Evolutionary conservation across 2,329 filamentous ascomycete genomes (phyloP), one percentile per base, ranked within the genome.

Genomic region (Colletotrichum higginsianum): DNA sequence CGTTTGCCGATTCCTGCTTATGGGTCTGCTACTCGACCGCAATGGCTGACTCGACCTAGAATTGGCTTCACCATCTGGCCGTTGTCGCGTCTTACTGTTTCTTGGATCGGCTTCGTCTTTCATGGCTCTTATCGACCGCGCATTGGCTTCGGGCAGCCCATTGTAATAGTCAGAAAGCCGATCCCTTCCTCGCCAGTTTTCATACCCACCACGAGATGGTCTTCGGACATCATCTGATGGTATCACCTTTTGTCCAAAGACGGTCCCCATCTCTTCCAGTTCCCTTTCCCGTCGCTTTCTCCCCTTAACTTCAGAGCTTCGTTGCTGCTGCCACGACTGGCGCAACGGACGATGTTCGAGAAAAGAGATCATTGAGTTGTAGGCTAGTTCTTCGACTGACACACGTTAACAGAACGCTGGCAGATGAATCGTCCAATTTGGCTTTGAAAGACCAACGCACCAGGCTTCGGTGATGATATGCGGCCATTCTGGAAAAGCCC

Each of bases 401-500:
- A 21, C 11, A 5, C 1, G n/a, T 65, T 23, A 68, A 44, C 35
- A 6, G 4, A 57, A 7, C 1, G n/a, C 61, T n/a, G 64, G 49
- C 35, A 4, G 4, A 57, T 18, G 18, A 2, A 11, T n/a, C 11
- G 38, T 8, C 30, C 30, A 9, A 18, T 21, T 3, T 53, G 8
- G 15, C 6, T n/a, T 30, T 38, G 26, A 18, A 15, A 60, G 30
- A 3, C 21, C 18, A 3, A 68, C 78, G 67, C 61, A 83, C 83
- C 15, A 76, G 82, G 26, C 83, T 68, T 57, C 75, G 77, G 9
- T 74, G 74, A 21, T 23, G 75, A 75, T 47, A 52, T 15, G 49
- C 73, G 73, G 16, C 83, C 82, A 73, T 87, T 87, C 46, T 82
- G 80, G 73, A 87, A 87, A 21, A 87, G 74, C 7, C 85, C 85